Percentiles rank a stretch among this genome's conserved stretches.
Conservation (phyloP, 768 basidiomycete genomes). For the Suillus americanus region DNA sequence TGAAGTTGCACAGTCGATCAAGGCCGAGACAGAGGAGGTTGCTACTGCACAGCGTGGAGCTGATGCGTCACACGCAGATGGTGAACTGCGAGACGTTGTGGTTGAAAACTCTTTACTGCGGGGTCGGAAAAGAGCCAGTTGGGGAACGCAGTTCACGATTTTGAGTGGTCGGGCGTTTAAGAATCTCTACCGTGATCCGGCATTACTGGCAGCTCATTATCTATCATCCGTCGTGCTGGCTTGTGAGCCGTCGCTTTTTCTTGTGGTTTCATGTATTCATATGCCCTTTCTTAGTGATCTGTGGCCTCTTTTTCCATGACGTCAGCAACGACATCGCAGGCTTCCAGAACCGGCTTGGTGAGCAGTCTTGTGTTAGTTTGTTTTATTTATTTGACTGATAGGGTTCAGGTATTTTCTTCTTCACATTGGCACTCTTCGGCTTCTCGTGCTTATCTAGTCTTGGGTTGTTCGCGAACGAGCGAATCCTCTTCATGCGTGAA, state of each 20-base stretch:
- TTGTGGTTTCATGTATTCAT: conserved; percentile 5
- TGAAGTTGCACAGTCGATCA: conserved; percentile 60
- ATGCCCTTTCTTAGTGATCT: conserved; percentile 57
- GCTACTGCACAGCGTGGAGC: conserved; percentile 18
- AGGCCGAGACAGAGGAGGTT: conserved; percentile 57
- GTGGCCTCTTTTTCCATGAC: conserved; percentile 90
- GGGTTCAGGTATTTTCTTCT: conserved; percentile 85
- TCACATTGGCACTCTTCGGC: conserved; percentile 93
- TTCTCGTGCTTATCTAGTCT: conserved; percentile 96
- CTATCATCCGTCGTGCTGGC: conserved; percentile 80
- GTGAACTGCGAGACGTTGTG: conserved; percentile 62
- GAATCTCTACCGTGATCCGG: conserved; percentile 94
- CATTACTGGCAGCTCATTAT: conserved; percentile 90
- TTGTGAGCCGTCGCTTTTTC: conserved; percentile 46
- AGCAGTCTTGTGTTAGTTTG: conserved; percentile 11
- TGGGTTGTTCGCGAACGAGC: conserved; percentile 91
- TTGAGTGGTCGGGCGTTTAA: conserved; percentile 97
- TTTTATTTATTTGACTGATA: not conserved
- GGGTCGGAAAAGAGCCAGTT: conserved; percentile 79
- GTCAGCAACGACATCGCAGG: conserved; percentile 93
- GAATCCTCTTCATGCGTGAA: conserved; percentile 98
- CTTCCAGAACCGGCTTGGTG: conserved; percentile 92
- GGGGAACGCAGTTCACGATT: conserved; percentile 89
- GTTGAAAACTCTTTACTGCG: conserved; percentile 67
- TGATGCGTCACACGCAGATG: conserved; percentile 26